Evolutionary conservation across 2,329 filamentous ascomycete genomes (phyloP).

Genomic region (Curvularia spicifera): DNA sequence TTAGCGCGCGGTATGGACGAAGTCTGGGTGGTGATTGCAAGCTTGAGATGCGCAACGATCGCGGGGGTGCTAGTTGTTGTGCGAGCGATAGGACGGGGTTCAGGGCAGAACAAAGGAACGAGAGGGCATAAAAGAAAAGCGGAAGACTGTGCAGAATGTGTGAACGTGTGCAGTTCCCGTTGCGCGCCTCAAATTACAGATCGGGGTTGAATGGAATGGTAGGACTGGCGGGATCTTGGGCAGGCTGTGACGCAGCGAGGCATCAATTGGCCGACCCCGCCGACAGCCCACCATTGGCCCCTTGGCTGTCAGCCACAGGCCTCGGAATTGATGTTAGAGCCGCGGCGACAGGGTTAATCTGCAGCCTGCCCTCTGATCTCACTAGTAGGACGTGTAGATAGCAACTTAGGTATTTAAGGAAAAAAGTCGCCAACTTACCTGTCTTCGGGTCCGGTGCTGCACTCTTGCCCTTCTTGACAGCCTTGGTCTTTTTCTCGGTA

Average conservation of each 20-base stretch:
- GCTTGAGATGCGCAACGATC: slow-evolving; percentile 6
- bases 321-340: slow-evolving; percentile 15
- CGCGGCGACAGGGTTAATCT: slow-evolving; percentile 11
- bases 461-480: slow-evolving; percentile 8
- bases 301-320: slow-evolving; percentile 11
- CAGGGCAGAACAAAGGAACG: neutral
- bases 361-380: slow-evolving; percentile 5
- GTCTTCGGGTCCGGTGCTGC: neutral
- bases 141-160: neutral
- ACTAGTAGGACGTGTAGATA: neutral
- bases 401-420: neutral
- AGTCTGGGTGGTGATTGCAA: slow-evolving; percentile 1
- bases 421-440: slow-evolving; percentile 5
- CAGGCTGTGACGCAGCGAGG: slow-evolving; percentile 31
- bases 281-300: slow-evolving; percentile 25
- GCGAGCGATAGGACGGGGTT: neutral
- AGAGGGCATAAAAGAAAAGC: neutral
- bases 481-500: slow-evolving; percentile 11
- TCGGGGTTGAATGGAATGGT: slow-evolving; percentile 8
- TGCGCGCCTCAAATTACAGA: slow-evolving; percentile 7
- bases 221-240: slow-evolving; percentile 17
- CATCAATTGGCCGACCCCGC: slow-evolving; percentile 27
- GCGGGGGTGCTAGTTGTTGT: slow-evolving; percentile 10
- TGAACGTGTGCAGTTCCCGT: neutral
- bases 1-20: slow-evolving; percentile 23